Base-by-base conservation (phyloP, 305 asterid species). In the Striga hermonthica region DNA sequence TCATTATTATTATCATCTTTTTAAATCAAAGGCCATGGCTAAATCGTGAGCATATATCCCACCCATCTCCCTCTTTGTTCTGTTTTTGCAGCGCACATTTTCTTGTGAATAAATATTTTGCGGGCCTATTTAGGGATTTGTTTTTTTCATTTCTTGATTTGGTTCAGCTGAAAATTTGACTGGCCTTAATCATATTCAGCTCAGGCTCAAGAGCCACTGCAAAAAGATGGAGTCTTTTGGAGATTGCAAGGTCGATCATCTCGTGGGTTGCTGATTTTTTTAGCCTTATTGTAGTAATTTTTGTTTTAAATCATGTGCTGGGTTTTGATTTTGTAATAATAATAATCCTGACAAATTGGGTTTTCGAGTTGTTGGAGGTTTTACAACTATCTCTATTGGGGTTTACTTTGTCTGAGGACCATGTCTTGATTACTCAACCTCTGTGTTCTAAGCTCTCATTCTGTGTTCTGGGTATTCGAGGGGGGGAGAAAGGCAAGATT, bases 271-370 rank as follows among this genome's bases (percentile, higher is more conserved):
- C 62, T 37, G 12, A 55, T 39, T 36, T 60, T 62, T 53, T 31
- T 28, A 10, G 60, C 8, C 13, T 39, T 49, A 58, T 22, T 13
- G 1, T 10, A 6, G 10, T 10, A 56, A 38, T 54, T 67, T 47
- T 50, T 56, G 6, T 56, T 14, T 56, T 28, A 28, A 22, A 22
- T 22, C 31, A 22, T 22, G 31, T n/a, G n/a, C n/a, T n/a, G n/a
- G n/a, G n/a, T 22, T 22, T 2, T 22, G 31, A 22, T 22, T 22
- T 67, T 55, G 67, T 15, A 8, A 55, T 28, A 64, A 49, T 75
- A 74, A 45, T 56, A 49, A 39, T 71, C 60, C 45, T 64, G 72
- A 70, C 76, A 67, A 72, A 76, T 72, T 83, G 31, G 74, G 71
- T 64, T 73, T 85, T 73, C 54, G 61, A 57, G 79, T 60, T 64